Conservation (phyloP, 148 eudicot species). For the Dysphania ambrosioides region DNA sequence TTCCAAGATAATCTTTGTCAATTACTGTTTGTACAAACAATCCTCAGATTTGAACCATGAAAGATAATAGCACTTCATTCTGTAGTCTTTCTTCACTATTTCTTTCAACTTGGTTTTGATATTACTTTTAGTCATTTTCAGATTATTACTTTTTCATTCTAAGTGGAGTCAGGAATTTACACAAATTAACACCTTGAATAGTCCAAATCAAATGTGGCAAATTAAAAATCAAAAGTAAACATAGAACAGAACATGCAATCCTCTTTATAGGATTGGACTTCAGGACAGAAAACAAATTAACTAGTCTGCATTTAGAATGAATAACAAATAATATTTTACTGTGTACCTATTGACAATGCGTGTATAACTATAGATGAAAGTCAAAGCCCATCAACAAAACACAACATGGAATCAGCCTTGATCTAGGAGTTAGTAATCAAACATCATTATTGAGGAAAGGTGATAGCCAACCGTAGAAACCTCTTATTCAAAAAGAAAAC, state of each 20-base stretch:
- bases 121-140: not conserved
- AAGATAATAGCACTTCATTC: not conserved
- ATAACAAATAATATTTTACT: not conserved
- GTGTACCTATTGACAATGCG: too few relatives aligned
- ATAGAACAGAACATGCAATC: not conserved
- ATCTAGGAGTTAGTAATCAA: too few relatives aligned
- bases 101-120: not conserved
- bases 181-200: not conserved
- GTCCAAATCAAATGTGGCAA: not conserved
- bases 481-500: too few relatives aligned
- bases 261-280: not conserved
- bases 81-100: not conserved
- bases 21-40: slow-evolving; percentile 2
- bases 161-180: not conserved
- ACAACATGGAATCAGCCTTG: too few relatives aligned
- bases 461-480: too few relatives aligned
- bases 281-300: not conserved
- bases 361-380: too few relatives aligned
- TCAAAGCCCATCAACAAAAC: too few relatives aligned
- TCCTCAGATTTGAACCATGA: not conserved
- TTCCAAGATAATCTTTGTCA: slow-evolving; percentile 2
- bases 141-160: too few relatives aligned
- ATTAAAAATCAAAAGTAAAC: too few relatives aligned
- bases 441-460: too few relatives aligned
- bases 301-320: not conserved